A percentile compares a stretch with the other conserved stretches of the same genome.
These are phyloP conservation scores for Yarrowia yakushimensis DNA, from an alignment of 805 yeast genomes.

Conservation along the genomic window DNA sequence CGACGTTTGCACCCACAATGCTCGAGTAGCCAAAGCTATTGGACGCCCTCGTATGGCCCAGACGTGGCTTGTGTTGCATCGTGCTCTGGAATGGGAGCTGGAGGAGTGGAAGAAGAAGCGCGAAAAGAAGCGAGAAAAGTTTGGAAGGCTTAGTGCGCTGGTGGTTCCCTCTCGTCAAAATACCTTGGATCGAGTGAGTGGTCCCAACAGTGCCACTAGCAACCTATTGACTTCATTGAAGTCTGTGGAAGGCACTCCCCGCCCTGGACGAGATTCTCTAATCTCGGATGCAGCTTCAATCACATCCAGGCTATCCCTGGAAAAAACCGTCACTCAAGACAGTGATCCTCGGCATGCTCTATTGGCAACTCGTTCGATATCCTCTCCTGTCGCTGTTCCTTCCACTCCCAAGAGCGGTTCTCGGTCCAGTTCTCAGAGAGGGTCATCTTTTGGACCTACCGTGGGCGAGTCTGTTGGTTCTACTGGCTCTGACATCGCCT, in stretches of 20 bases:
- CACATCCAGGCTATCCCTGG: not conserved
- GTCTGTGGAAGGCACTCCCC: not conserved
- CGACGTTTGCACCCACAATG: conserved; percentile 19
- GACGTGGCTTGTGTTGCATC: conserved; percentile 57
- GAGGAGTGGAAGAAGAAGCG: conserved; percentile 12
- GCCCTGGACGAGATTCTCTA: not conserved
- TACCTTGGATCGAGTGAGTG: not conserved
- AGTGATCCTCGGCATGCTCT: not conserved
- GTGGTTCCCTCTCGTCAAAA: not conserved
- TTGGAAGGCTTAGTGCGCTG: not conserved
- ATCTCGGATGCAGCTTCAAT: not conserved
- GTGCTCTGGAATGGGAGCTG: conserved; percentile 43
- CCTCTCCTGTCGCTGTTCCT: conserved; percentile 11
- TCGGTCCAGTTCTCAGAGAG: not conserved
- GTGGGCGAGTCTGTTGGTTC: not conserved
- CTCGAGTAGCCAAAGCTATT: conserved; percentile 38
- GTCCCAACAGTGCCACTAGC: not conserved
- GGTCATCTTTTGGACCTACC: not conserved
- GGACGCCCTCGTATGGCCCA: conserved; percentile 55
- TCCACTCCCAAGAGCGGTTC: not conserved
- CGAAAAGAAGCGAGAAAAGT: not conserved
- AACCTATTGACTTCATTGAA: not conserved
- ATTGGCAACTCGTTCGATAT: not conserved
- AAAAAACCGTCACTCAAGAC: not conserved
- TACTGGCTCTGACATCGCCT: not conserved